These are phyloP conservation scores for Podospora sp. DNA, from an alignment of 495 filamentous ascomycete genomes.

Conservation along the genomic window DNA sequence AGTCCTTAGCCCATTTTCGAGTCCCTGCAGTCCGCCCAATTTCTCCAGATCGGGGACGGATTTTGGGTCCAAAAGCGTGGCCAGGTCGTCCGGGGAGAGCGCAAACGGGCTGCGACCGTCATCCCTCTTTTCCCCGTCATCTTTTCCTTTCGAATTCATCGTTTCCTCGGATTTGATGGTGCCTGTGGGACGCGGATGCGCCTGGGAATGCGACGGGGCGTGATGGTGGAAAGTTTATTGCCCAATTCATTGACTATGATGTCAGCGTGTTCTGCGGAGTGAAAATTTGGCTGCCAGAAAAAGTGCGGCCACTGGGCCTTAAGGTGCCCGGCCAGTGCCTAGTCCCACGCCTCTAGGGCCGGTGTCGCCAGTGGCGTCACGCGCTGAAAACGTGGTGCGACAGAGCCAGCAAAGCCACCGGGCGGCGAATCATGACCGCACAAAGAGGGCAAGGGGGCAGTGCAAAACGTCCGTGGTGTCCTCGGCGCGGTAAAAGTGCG, in stretches of 20 bases:
- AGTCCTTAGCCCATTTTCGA: constrained; percentile 68
- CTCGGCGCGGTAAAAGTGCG: too few relatives aligned
- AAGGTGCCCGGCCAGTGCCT: background rate
- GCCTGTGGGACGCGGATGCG: background rate
- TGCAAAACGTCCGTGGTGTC: background rate
- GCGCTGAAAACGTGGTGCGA: background rate
- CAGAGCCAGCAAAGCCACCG: background rate
- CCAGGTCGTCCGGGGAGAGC: constrained; percentile 69
- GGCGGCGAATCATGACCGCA: background rate
- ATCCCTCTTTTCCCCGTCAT: constrained; percentile 52
- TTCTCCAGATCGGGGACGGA: constrained; percentile 67
- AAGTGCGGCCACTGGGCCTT: background rate
- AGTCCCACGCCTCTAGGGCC: background rate
- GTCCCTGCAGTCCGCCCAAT: constrained; percentile 64
- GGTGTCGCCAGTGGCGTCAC: background rate
- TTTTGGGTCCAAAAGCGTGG: constrained; percentile 74
- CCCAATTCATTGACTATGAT: background rate
- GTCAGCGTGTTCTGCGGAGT: background rate
- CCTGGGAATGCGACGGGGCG: background rate
- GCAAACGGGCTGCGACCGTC: constrained; percentile 67
- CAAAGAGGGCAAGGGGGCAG: background rate
- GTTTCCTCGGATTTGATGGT: background rate
- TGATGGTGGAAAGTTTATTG: background rate
- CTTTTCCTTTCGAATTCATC: constrained; percentile 36
- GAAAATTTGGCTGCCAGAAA: background rate